Percentiles rank a stretch among this genome's conserved stretches.
These are phyloP conservation scores for Hypericum androsaemum DNA, from an alignment of 345 rosid genomes.

Conservation along the genomic window DNA sequence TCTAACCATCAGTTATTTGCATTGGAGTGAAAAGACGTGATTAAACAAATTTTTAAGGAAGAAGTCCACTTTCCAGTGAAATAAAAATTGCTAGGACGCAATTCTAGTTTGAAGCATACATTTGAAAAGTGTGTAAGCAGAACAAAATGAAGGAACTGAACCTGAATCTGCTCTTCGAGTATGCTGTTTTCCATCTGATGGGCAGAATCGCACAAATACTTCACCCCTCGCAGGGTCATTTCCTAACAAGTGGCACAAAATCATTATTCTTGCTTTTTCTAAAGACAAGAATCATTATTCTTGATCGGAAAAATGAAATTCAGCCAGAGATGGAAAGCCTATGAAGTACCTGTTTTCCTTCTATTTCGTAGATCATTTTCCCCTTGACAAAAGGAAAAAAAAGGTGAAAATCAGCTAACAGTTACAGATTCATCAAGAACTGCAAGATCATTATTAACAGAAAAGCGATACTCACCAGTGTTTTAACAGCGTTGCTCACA, in stretches of 20 bases:
- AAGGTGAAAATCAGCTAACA: background rate
- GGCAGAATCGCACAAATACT: slow-evolving; percentile 31
- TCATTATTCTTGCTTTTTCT: slow-evolving; percentile 9
- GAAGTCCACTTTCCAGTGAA: no score
- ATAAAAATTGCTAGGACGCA: background rate
- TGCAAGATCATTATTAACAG: background rate
- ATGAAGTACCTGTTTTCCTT: slow-evolving; percentile 54
- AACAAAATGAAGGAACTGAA: background rate
- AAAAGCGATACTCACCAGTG: slow-evolving; percentile 36
- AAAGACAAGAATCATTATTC: background rate
- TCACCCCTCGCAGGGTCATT: slow-evolving; percentile 34
- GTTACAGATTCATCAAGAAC: slow-evolving; percentile 5
- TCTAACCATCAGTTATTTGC: no score
- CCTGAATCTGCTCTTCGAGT: slow-evolving; percentile 37
- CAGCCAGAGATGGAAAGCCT: no score
- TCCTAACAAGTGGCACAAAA: slow-evolving; percentile 19
- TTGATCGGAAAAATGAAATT: no score
- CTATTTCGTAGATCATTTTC: slow-evolving; percentile 44
- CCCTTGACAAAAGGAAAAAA: slow-evolving; percentile 36
- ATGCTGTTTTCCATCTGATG: slow-evolving; percentile 23
- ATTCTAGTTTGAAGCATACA: background rate
- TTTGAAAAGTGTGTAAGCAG: background rate
- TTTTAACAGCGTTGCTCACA: slow-evolving; percentile 61
- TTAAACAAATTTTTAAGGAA: background rate
- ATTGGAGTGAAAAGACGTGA: background rate